Base-by-base conservation (phyloP, 148 eudicot genomes). In the Vaccinium darrowii region DNA sequence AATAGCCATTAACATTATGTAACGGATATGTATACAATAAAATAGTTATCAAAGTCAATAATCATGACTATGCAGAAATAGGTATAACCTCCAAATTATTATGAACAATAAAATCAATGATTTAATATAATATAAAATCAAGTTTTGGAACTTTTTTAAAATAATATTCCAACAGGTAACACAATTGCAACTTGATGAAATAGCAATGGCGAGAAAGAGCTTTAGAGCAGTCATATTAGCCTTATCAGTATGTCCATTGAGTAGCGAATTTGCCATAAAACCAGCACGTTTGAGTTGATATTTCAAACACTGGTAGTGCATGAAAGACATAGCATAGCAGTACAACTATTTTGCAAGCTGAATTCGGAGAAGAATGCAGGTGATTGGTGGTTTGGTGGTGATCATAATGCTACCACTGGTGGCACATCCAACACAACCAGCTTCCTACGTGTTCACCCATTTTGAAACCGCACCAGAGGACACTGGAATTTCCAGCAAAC, bases 331-430 rank as follows among this genome's bases (percentile, higher is more conserved):
- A 19, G 7, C 6, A 58, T 6, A 50, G 63, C 39, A 36, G 39
- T 4, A 19, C n/a, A 18, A n/a, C 4, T 36, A 8, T 9, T 63
- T 65, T 65, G 33, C 72, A 65, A 65, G 14, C 30, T 65, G 23
- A 65, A 65, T 65, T 65, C 33, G 33, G 72, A 23, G 14, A 65
- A 5, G 72, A 13, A 15, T 65, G 85, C 85, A 92, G 95, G 85
- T 93, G 52, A 81, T 91, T 84, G 95, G 94, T 25, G 95, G 95
- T 12, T 49, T 89, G 30, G 90, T 88, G 49, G 89, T 93, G 27
- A 88, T 93, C n/a, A 89, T 91, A 56, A 85, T 90, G 90, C 92
- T 93, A 77, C 95, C 95, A 30, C 79, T 93, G 77, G 95, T 93
- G 80, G 90, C 95, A 67, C 84, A 85, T 23, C 87, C 94, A 13